Percentiles rank a stretch among this genome's conserved stretches.
Evolutionary conservation across 2,329 filamentous ascomycete genomes (phyloP).

Genomic region (Epicoccum nigrum): DNA sequence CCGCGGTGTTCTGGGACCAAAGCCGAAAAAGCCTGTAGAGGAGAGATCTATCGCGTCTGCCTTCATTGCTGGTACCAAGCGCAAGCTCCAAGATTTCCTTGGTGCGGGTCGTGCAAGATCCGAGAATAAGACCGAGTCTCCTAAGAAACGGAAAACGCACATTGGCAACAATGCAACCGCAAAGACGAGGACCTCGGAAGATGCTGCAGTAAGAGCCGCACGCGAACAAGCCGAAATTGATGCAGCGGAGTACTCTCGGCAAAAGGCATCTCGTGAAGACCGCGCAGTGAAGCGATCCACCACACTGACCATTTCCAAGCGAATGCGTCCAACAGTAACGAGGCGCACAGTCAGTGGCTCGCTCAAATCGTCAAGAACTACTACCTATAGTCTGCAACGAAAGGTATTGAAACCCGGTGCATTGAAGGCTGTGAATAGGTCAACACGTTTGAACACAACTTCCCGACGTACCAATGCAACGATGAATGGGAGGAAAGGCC

Average conservation of each 20-base stretch:
- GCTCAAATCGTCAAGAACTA: slow-evolving; percentile 27
- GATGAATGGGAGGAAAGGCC: slow-evolving; percentile 19
- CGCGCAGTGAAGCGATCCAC: slow-evolving; percentile 39
- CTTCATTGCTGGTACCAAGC: slow-evolving; percentile 42
- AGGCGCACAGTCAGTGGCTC: slow-evolving; percentile 17
- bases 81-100: slow-evolving; percentile 42
- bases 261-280: slow-evolving; percentile 40
- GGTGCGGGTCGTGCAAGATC: slow-evolving; percentile 27
- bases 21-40: slow-evolving; percentile 55
- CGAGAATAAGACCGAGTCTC: slow-evolving; percentile 34
- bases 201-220: slow-evolving; percentile 27
- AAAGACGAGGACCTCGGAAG: slow-evolving; percentile 33
- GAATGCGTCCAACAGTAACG: slow-evolving; percentile 16
- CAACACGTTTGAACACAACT: slow-evolving; percentile 15
- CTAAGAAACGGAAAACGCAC: slow-evolving; percentile 41
- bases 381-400: slow-evolving; percentile 33
- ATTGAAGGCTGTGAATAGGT: slow-evolving; percentile 31
- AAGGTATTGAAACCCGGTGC: slow-evolving; percentile 30
- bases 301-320: slow-evolving; percentile 19
- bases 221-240: slow-evolving; percentile 35
- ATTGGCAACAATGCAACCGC: slow-evolving; percentile 23
- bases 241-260: slow-evolving; percentile 36
- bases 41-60: slow-evolving; percentile 40
- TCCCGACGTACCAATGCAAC: slow-evolving; percentile 15
- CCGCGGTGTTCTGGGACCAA: slow-evolving; percentile 66